Evolutionary conservation across 176 grass and related monocot species (phyloP), one percentile per base, ranked within the genome.

Genomic region (Puya raimondii): DNA sequence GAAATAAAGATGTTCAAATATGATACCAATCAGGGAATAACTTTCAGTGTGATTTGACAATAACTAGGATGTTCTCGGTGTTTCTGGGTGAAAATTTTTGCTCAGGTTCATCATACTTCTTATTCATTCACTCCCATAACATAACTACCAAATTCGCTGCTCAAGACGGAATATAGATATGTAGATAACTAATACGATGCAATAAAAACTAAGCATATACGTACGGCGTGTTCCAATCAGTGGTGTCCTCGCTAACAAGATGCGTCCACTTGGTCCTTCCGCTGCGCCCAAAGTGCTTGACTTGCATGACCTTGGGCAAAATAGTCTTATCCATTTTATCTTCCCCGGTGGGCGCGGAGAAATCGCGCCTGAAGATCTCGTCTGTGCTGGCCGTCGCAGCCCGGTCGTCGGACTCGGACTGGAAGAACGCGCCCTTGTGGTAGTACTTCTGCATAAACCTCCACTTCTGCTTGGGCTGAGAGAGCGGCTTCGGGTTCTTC

Each of bases 251-350:
- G 14, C 89, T 96, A 76, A 96, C 80, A 76, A 96, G 88, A 89
- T 96, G 92, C 48, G 92, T 96, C 92, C 92, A 96, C 56, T 96
- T 96, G 0, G 92, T 96, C 59, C 92, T 96, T 42, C 92, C 92
- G 68, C 92, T 96, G 50, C 92, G 81, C 50, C 92, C 92, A 33
- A 96, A 96, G 63, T 96, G 88, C 74, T 96, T 96, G 69, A 96
- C 92, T 82, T 96, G 92, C 92, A 96, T 96, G 71, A 96, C 88
- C 86, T 96, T 96, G 42, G 92, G 92, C 71, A 96, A 77, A 64
- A 96, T 96, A 68, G 85, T 91, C 76, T 91, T 96, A 65, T 92
- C 92, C 92, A 96, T 91, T 27, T 82, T 96, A 87, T 96, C 92
- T 80, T 92, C 92, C 29, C 88, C 92, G 27, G 88, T 96, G 26